These are phyloP conservation scores for Citrus australasica DNA, from an alignment of 345 rosid genomes.

Conservation along the genomic window DNA sequence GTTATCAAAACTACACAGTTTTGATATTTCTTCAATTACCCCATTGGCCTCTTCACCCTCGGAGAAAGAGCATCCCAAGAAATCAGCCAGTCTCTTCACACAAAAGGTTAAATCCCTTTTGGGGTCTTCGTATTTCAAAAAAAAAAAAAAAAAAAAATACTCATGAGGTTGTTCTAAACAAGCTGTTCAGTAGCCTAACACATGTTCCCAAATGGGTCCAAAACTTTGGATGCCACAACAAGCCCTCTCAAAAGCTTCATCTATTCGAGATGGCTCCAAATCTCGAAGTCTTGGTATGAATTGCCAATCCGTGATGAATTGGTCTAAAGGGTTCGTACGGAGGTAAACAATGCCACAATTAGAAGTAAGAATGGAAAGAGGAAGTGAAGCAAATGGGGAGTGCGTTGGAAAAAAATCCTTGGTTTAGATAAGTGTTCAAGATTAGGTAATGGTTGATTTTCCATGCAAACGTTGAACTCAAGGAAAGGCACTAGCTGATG, in stretches of 20 bases:
- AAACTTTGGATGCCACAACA: constrained; percentile 15
- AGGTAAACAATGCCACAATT: too few relatives aligned
- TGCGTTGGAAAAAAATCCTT: constrained; percentile 20
- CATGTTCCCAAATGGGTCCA: constrained; percentile 12
- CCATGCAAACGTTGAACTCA: too few relatives aligned
- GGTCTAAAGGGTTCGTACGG: constrained; percentile 14
- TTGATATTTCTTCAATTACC: constrained; percentile 25
- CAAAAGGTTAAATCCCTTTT: neutral
- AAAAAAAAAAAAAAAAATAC: constrained; percentile 10
- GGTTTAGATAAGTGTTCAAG: neutral
- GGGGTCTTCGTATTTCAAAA: constrained; percentile 23
- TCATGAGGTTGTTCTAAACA: constrained; percentile 15
- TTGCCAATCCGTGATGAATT: constrained; percentile 24
- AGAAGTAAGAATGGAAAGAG: neutral
- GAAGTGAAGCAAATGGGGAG: constrained; percentile 13
- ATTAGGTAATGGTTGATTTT: neutral
- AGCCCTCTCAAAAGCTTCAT: constrained; percentile 21
- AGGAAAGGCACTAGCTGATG: neutral
- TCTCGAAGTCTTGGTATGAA: neutral
- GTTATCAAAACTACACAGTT: constrained; percentile 36
- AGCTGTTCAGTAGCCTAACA: constrained; percentile 15
- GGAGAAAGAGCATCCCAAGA: constrained; percentile 28
- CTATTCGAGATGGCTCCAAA: neutral
- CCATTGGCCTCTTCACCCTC: constrained; percentile 20
- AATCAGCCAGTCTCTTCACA: constrained; percentile 24